Evolutionary conservation across 2,329 filamentous ascomycete genomes (phyloP).

Genomic region (Colletotrichum acutatum): DNA sequence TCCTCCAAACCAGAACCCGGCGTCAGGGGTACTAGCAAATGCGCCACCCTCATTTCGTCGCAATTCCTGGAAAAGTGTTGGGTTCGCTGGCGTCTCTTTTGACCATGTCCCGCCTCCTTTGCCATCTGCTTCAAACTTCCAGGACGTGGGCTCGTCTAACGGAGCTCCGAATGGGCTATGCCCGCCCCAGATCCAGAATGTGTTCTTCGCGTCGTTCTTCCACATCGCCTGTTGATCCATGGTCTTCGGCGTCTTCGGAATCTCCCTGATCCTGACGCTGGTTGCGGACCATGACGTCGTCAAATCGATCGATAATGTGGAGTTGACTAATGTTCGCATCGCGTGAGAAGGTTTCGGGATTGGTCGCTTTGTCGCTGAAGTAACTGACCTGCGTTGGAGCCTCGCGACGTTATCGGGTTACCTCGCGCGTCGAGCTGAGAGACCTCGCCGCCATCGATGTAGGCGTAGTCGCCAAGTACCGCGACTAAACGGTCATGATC

Average conservation of each 20-base stretch:
- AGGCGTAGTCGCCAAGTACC: conserved; percentile 48
- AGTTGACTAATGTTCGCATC: conserved; percentile 17
- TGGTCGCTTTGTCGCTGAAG: not conserved
- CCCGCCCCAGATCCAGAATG: conserved; percentile 34
- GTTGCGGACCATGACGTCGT: conserved; percentile 25
- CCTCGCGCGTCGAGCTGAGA: conserved; percentile 35
- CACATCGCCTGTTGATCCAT: conserved; percentile 21
- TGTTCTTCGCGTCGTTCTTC: not conserved
- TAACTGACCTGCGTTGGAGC: conserved; percentile 21
- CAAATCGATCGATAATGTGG: conserved; percentile 31
- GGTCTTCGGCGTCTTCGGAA: conserved; percentile 5
- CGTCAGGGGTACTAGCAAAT: conserved; percentile 9
- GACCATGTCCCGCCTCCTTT: conserved; percentile 27
- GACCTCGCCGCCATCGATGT: conserved; percentile 51
- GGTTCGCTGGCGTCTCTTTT: conserved; percentile 14
- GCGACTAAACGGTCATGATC: not conserved
- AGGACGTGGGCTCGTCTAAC: conserved; percentile 1
- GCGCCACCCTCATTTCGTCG: conserved; percentile 7
- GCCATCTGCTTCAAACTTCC: conserved; percentile 32
- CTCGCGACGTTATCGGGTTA: not conserved
- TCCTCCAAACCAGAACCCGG: conserved; percentile 32
- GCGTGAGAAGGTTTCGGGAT: not conserved
- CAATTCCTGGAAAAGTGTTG: conserved; percentile 8
- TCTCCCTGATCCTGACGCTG: conserved; percentile 10
- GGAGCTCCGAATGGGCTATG: not conserved